Base-by-base conservation (phyloP, 805 yeast species). In the Candida lessepsii region DNA sequence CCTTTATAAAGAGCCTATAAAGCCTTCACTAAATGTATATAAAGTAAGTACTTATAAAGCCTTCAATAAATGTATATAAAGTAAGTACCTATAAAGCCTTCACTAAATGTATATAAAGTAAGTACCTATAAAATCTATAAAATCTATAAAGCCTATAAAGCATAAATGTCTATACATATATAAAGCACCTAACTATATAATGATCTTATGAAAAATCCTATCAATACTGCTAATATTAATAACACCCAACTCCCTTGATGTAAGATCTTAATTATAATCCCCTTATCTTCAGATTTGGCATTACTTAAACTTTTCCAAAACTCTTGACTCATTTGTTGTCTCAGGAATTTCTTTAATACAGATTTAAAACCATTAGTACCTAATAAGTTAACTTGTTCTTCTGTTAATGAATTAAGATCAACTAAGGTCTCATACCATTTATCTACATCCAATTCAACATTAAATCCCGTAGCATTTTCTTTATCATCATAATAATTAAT, bases 391-490 rank as follows among this genome's bases (percentile, higher is more conserved):
- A 58, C 61, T 2, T 35, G 44, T 19, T 50, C 43, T 1, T 38
- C 41, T 9, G 50, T 45, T 28, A 56, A 45, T 4, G 65, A 47
- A 9, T 49, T 39, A 13, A 71, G 69, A 13, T 67, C 60, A 15
- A 58, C 54, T 49, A 84, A 57, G 2, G 73, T 74, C 13, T 66
- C 52, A 3, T 78, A 64, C 95, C 95, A 85, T 31, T 61, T 57
- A 4, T 59, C 58, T 2, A 71, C 66, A 30, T 72, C 69, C 1
- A 77, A 65, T 11, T 67, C 70, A 29, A 73, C 73, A 10, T 76
- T 69, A 70, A 79, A 84, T 0, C 95, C 95, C 0, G 89, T 83
- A 7, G 83, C 80, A 10, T 53, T 49, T 3, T 41, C 51, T 2
- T 44, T 15, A 37, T 66, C 64, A 6, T 43, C 36, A 2, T 59